These are phyloP conservation scores for Botryotinia calthae DNA, from an alignment of 2,329 filamentous ascomycete genomes.

Conservation along the genomic window DNA sequence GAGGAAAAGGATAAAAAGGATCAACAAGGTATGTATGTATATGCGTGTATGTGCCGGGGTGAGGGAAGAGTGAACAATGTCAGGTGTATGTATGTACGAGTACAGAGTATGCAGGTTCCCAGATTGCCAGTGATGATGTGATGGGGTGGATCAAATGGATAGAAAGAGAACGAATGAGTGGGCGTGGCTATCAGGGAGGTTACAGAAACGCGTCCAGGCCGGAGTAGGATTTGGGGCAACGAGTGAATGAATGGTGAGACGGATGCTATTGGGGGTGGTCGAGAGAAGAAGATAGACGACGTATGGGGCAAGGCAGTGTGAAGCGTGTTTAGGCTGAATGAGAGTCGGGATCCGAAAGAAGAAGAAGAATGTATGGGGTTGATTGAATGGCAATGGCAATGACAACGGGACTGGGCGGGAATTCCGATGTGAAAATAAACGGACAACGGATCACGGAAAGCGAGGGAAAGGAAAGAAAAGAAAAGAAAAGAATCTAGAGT, in stretches of 20 bases:
- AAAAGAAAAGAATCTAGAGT: background rate
- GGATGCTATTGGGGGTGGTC: background rate
- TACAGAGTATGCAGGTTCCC: conserved; percentile 1
- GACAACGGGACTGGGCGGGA: background rate
- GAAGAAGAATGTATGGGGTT: background rate
- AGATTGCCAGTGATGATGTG: background rate
- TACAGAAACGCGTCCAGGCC: background rate
- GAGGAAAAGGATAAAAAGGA: conserved; percentile 7
- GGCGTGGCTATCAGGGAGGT: background rate
- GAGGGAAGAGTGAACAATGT: background rate
- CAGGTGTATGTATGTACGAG: background rate
- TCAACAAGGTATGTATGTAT: background rate
- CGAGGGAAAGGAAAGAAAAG: too few species aligned
- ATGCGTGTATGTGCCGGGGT: background rate
- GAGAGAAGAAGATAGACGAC: background rate
- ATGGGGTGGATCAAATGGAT: background rate
- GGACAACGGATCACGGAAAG: background rate
- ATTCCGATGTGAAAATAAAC: background rate
- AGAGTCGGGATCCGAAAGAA: background rate
- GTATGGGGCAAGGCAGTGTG: background rate
- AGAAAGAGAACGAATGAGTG: conserved; percentile 10
- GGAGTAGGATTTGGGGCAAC: background rate
- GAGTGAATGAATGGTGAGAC: background rate
- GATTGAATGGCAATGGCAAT: background rate
- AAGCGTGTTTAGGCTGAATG: background rate